Base-by-base conservation (phyloP, 192 early-diverging fungal species). In the Borealophlyctis nickersoniae region DNA sequence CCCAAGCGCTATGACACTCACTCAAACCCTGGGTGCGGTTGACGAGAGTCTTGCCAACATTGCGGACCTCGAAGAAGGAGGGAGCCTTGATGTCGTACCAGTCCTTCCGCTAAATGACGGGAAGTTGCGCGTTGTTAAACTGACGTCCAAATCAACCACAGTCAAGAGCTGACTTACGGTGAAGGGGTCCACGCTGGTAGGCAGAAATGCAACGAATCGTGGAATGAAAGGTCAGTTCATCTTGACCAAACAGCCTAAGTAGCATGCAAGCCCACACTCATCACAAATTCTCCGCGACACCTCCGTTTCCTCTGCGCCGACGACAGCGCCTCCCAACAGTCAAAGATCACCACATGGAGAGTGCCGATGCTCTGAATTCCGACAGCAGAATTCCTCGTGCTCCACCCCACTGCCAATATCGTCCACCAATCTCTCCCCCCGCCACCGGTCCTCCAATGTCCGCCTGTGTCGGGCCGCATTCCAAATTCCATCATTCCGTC, bases 71-170 rank as follows among this genome's bases (percentile, higher is more conserved):
- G 76, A 99, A 99, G 78, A 94, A 88, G 63, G 89, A 88, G 71
- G 97, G 97, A 66, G 92, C 97, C 84, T 96, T 96, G 87, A 99
- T 87, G 78, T 96, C 94, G 78, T 98, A 99, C 97, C 97, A 99
- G 79, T 99, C 97, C 85, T 99, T 99, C 69, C 97, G 91, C 39
- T 45, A 19, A 45, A 19, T 7, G 39, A n/a, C n/a, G n/a, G n/a
- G n/a, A n/a, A n/a, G n/a, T n/a, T n/a, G n/a, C n/a, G n/a, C n/a
- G n/a, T n/a, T n/a, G n/a, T n/a, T n/a, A n/a, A n/a, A n/a, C n/a
- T n/a, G n/a, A n/a, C n/a, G n/a, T n/a, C n/a, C n/a, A n/a, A n/a
- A n/a, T n/a, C n/a, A n/a, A n/a, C n/a, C n/a, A n/a, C n/a, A n/a
- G n/a, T n/a, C n/a, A n/a, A n/a, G n/a, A n/a, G n/a, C n/a, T n/a